A percentile compares a stretch with the other conserved stretches of the same genome.
phyloP scores from a whole-genome alignment of 352 stramenopile species.

The Hyaloperonospora arabidopsidis region DNA sequence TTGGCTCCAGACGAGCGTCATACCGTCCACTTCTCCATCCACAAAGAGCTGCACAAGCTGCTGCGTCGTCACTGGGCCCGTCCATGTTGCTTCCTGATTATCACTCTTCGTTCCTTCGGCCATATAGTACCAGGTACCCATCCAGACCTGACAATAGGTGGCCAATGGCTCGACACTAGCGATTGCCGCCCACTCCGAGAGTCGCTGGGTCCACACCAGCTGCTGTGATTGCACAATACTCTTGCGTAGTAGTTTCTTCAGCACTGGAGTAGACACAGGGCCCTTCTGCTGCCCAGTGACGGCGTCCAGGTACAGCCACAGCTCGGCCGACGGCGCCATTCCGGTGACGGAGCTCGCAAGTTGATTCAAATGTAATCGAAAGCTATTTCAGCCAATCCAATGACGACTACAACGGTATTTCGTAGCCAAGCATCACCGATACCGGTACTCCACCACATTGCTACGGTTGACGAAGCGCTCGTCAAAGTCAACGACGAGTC shows the following conservation, averaged over 20 bases:
- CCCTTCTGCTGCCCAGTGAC: conserved; percentile 56
- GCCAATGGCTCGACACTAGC: conserved; percentile 40
- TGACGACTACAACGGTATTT: too few species aligned
- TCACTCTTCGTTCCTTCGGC: conserved; percentile 12
- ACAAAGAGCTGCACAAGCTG: conserved; percentile 53
- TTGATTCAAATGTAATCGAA: background rate
- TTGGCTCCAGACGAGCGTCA: conserved; percentile 63
- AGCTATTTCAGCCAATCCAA: conserved; percentile 11
- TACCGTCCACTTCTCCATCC: conserved; percentile 56
- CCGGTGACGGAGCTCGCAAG: too few species aligned
- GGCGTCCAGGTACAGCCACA: conserved; percentile 74
- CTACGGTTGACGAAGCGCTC: too few species aligned
- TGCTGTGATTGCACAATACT: conserved; percentile 50
- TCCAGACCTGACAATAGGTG: conserved; percentile 48
- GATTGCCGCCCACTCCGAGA: conserved; percentile 51
- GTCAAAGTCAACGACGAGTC: too few species aligned
- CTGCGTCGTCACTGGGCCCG: conserved; percentile 43
- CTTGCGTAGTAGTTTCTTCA: conserved; percentile 67
- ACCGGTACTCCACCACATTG: too few species aligned
- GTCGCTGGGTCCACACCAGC: conserved; percentile 61
- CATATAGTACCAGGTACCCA: conserved; percentile 56
- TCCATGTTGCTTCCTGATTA: conserved; percentile 13
- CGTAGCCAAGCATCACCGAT: too few species aligned
- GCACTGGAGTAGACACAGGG: conserved; percentile 40
- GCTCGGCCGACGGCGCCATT: conserved; percentile 21